A percentile compares a stretch with the other conserved stretches of the same genome.
phyloP scores from a whole-genome alignment of 345 rosid species.

The Camelina hispida region DNA sequence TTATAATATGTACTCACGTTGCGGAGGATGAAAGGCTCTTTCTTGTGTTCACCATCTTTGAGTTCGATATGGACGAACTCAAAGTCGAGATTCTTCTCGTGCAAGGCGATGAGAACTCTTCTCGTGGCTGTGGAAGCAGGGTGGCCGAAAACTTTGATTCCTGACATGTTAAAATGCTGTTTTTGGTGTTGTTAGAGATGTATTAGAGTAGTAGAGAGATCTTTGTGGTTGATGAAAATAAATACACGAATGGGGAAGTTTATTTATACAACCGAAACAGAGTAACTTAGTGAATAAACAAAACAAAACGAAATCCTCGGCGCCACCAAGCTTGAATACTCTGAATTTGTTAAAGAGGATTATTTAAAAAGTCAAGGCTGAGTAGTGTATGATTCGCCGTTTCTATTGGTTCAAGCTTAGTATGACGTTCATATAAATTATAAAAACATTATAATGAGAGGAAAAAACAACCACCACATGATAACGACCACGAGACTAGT shows the following conservation, averaged over 20 bases:
- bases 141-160: conserved; percentile 45
- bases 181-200: not conserved
- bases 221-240: conserved; percentile 27
- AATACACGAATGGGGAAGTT: not conserved
- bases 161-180: conserved; percentile 15
- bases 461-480: conserved; percentile 33
- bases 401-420: conserved; percentile 15
- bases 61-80: conserved; percentile 43
- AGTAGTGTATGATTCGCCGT: conserved; percentile 1
- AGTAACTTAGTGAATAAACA: conserved; percentile 10
- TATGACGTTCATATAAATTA: not conserved
- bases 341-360: not conserved
- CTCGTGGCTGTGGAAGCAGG: conserved; percentile 46
- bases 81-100: conserved; percentile 48
- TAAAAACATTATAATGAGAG: not conserved
- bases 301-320: not conserved
- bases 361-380: conserved; percentile 26
- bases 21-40: conserved; percentile 40
- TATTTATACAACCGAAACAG: conserved; percentile 36
- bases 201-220: conserved; percentile 13
- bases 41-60: conserved; percentile 42
- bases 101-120: conserved; percentile 46
- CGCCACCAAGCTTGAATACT: conserved; percentile 33
- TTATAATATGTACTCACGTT: conserved; percentile 34
- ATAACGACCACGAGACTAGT: conserved; percentile 28